Base-by-base conservation (phyloP, 768 basidiomycete genomes). In the Leccinum disarticulatum region DNA sequence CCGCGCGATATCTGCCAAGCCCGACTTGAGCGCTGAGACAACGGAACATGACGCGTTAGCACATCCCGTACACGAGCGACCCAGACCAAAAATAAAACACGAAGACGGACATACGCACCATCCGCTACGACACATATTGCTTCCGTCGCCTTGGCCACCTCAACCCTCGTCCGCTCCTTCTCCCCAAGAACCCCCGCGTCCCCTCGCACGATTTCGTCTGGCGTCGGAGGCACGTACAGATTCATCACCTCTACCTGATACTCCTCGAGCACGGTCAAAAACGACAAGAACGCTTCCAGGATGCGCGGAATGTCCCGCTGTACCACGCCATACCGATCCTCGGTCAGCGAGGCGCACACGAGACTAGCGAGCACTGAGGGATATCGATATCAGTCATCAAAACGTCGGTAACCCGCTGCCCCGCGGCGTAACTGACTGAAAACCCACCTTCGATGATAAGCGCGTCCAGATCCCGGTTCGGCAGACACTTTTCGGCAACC, bases 241-340 rank as follows among this genome's bases (percentile, higher is more conserved):
- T 77, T 73, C 56, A 73, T 74, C 30, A 92, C 70, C 65, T 87
- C 84, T 1, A 65, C 69, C 57, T 85, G 82, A 59, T 87, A 87
- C 31, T 80, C 80, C 64, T 93, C 91, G 19, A 93, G 72, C 1
- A 84, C 88, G 1, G 72, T 69, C 19, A 92, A 78, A 76, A 87
- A 89, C 0, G 81, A 81, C 13, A 89, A 69, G 63, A 94, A 76
- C 0, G 88, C 88, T 70, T 95, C 93, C 3, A 95, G 71, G 30
- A 93, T 85, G 60, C 84, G 86, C 0, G 92, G 88, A 19, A 93
- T 90, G 68, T 95, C 93, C 11, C 89, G 80, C 70, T 95, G 93
- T 13, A 93, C 90, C 35, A 87, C 83, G 22, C 93, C 93, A 67
- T 87, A 93, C 19, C 81, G 80, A 74, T 95, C 93, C 70, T 94